These are phyloP conservation scores for Pseudocercospora pini-densiflorae DNA, from an alignment of 2,329 filamentous ascomycete species.

Conservation along the genomic window DNA sequence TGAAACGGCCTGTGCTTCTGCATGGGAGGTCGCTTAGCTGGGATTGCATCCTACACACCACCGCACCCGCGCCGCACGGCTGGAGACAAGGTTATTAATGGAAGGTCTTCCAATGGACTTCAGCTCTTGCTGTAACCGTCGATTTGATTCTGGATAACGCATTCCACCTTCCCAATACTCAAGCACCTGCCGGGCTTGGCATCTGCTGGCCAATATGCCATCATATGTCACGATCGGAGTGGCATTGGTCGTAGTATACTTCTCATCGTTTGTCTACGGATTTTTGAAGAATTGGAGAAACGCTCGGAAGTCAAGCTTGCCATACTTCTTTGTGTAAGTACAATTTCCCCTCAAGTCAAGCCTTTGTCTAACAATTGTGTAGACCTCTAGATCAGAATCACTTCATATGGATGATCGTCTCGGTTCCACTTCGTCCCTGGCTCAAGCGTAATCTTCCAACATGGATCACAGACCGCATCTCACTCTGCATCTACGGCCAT, in stretches of 20 bases:
- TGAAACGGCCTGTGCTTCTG: neutral
- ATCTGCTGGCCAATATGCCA: conserved; percentile 22
- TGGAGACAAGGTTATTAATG: neutral
- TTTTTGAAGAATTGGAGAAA: conserved; percentile 31
- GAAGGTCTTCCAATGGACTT: neutral
- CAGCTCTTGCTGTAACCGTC: neutral
- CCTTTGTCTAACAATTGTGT: neutral
- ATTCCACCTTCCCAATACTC: neutral
- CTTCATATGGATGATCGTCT: conserved; percentile 34
- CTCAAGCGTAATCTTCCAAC: conserved; percentile 30
- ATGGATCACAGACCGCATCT: conserved; percentile 28
- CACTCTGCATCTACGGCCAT: conserved; percentile 34
- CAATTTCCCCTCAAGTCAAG: neutral
- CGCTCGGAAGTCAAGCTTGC: conserved; percentile 32
- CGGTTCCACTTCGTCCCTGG: conserved; percentile 28
- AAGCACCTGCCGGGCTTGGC: neutral
- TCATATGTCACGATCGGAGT: conserved; percentile 25
- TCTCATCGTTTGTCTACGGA: conserved; percentile 28
- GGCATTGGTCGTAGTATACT: conserved; percentile 25
- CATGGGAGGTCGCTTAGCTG: neutral
- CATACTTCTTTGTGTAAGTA: conserved; percentile 30
- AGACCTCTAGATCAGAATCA: conserved; percentile 34
- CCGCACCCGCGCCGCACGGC: neutral
- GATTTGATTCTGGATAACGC: neutral
- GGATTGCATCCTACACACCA: neutral